Conservation (phyloP, 495 filamentous ascomycete species). For the Podospora comata region DNA sequence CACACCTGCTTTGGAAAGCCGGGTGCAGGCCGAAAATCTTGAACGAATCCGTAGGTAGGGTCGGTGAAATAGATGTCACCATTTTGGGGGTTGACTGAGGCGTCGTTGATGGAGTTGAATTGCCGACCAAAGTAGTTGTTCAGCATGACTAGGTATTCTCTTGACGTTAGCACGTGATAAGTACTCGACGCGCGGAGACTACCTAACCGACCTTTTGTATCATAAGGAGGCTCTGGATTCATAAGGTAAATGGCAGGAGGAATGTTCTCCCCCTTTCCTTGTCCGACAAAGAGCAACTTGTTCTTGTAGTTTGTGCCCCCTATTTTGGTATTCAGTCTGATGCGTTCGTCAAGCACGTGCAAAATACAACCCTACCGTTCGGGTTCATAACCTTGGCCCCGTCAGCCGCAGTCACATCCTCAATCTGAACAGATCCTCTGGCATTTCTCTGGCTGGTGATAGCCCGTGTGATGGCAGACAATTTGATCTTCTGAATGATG, state of each 20-base stretch:
- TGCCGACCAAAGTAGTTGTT: conserved; percentile 56
- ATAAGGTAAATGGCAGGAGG: conserved; percentile 45
- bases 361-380: conserved; percentile 35
- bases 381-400: conserved; percentile 46
- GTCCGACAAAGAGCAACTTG: conserved; percentile 44
- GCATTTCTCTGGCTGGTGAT: conserved; percentile 43
- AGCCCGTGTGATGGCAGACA: conserved; percentile 36
- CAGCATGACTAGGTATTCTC: conserved; percentile 32
- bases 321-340: conserved; percentile 18
- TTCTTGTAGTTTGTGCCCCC: conserved; percentile 49
- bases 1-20: conserved; percentile 57
- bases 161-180: background rate
- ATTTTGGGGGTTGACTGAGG: conserved; percentile 49
- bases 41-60: conserved; percentile 57
- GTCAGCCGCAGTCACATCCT: conserved; percentile 29
- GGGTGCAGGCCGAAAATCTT: conserved; percentile 54
- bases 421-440: conserved; percentile 40
- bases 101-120: conserved; percentile 62
- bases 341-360: background rate
- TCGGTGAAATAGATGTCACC: conserved; percentile 63
- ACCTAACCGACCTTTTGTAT: conserved; percentile 41
- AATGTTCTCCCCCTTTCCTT: conserved; percentile 46
- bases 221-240: conserved; percentile 48
- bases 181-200: background rate
- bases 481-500: conserved; percentile 49